These are phyloP conservation scores for Solidago caesia DNA, from an alignment of 129 eudicot genomes.

Conservation along the genomic window DNA sequence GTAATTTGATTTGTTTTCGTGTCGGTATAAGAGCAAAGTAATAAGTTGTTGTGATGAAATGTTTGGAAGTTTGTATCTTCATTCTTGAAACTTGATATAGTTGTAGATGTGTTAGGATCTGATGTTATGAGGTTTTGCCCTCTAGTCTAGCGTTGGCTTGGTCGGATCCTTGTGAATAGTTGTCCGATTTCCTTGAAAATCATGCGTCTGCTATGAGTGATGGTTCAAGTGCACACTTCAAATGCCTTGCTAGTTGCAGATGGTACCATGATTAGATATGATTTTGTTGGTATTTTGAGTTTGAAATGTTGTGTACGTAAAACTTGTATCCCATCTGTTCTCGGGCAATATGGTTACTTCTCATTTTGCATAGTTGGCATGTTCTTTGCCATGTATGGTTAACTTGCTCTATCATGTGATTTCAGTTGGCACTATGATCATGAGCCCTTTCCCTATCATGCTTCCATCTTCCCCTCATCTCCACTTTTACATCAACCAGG, in stretches of 20 bases:
- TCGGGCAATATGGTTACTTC: background rate
- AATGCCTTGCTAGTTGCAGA: too few species aligned
- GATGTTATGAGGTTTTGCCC: too few species aligned
- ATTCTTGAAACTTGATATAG: background rate
- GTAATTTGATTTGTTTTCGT: background rate
- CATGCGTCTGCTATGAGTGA: too few species aligned
- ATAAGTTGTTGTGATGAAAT: background rate
- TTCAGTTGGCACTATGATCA: background rate
- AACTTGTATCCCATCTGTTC: background rate
- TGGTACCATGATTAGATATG: too few species aligned
- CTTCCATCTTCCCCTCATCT: too few species aligned
- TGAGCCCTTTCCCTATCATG: too few species aligned
- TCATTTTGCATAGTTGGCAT: background rate
- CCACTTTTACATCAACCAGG: too few species aligned
- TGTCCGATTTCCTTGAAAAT: background rate
- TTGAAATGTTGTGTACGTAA: too few species aligned
- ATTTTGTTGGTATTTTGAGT: too few species aligned
- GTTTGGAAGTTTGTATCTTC: background rate
- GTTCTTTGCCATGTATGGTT: background rate
- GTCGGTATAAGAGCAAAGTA: constrained; percentile 1
- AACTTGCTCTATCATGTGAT: background rate
- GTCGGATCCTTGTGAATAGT: background rate
- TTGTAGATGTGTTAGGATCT: too few species aligned
- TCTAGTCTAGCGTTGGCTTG: background rate
- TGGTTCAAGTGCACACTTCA: too few species aligned